Base-by-base conservation (phyloP, 306 rosid species). In the Ormosia emarginata region DNA sequence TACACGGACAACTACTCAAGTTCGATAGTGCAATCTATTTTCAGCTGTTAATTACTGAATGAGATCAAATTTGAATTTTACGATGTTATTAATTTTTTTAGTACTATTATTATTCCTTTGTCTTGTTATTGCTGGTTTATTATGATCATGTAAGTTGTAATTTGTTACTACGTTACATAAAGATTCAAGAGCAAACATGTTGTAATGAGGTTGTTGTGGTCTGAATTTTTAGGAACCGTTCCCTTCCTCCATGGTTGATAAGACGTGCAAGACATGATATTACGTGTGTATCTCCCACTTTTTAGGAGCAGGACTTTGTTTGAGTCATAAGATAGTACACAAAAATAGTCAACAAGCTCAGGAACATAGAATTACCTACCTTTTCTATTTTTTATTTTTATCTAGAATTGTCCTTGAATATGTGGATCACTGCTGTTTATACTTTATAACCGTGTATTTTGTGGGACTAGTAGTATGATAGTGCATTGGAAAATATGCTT, bases 111-210 rank as follows among this genome's bases (percentile, higher is more conserved):
- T 47, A 74, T 71, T 58, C 50, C 78, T 85, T 79, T 40, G 77
- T 64, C 62, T 8, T 71, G 65, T 71, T 63, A 24, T 68, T 61
- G 67, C 67, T 71, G 7, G 67, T 78, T 78, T 83, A 75, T 82
- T 83, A 82, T 89, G 79, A 61, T 84, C 50, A 65, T 79, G 62
- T 85, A 83, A 81, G 91, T 83, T 86, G 59, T 78, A 84, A 83
- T 87, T 79, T 86, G 85, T 91, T 81, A 67, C 80, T 71, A 78
- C 70, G 64, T 14, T 82, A 69, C 65, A 76, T 77, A 46, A 67
- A 74, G 81, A 67, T 79, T 79, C 75, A 86, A 81, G 79, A 64
- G 88, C 70, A 75, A 83, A 79, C 80, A 61, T 67, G 43, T 62
- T 79, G 71, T 83, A 17, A 71, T 43, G 77, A 75, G 65, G 75